Evolutionary conservation across 2,329 filamentous ascomycete genomes (phyloP).

Genomic region (Fusarium liriodendri): DNA sequence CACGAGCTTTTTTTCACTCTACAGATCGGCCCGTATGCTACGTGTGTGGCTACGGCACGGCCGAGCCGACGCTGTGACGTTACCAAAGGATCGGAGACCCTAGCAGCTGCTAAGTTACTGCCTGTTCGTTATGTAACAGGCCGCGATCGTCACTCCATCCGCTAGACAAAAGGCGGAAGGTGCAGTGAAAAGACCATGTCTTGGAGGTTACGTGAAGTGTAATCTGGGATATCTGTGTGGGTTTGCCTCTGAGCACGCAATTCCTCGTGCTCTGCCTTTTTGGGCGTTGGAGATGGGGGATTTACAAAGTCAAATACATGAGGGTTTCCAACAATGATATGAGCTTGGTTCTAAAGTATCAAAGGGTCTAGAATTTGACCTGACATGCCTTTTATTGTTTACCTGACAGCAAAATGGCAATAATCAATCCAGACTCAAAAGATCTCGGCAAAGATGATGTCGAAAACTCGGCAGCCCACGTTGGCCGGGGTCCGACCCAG

Average conservation of each 20-base stretch:
- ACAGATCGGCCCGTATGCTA: neutral
- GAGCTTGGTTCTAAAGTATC: neutral
- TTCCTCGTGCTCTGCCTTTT: slow-evolving; percentile 35
- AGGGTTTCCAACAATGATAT: neutral
- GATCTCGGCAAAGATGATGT: slow-evolving; percentile 35
- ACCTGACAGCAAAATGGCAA: neutral
- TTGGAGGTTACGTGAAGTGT: slow-evolving; percentile 24
- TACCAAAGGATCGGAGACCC: neutral
- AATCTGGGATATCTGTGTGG: slow-evolving; percentile 20
- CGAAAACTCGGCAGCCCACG: slow-evolving; percentile 20
- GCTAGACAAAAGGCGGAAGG: too few relatives aligned
- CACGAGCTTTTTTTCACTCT: neutral
- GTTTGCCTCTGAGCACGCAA: slow-evolving; percentile 43
- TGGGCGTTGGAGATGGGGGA: neutral
- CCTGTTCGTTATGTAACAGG: neutral
- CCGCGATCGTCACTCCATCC: too few relatives aligned
- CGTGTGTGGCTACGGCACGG: slow-evolving; percentile 7
- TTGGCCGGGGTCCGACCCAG: slow-evolving; percentile 32
- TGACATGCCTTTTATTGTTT: neutral
- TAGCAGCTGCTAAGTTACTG: neutral
- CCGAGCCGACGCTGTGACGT: slow-evolving; percentile 14
- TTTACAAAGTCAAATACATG: slow-evolving; percentile 15
- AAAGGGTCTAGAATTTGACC: neutral
- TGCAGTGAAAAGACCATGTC: neutral
- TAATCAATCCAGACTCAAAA: slow-evolving; percentile 22